phyloP scores from a whole-genome alignment of 1,284 basidiomycete species.

The Papiliotrema fonsecae region DNA sequence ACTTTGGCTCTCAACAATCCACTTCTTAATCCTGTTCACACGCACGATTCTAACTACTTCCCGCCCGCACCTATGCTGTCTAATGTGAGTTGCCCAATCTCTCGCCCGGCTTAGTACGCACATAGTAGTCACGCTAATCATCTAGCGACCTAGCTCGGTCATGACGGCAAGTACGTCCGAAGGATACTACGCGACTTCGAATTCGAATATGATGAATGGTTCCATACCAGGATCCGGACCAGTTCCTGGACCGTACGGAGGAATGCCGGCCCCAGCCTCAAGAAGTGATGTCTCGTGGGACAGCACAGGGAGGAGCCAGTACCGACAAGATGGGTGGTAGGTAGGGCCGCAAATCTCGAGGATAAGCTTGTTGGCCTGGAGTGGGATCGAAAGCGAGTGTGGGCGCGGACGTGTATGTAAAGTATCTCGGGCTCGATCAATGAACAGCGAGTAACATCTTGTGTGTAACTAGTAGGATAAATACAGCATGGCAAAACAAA shows the following conservation, averaged over 20 bases:
- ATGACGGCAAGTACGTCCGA: conserved; percentile 6
- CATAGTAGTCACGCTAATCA: not conserved
- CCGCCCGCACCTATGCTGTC: conserved; percentile 39
- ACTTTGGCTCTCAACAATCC: conserved; percentile 47
- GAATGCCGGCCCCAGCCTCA: not conserved
- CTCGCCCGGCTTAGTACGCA: not conserved
- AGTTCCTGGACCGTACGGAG: not conserved
- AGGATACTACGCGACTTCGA: not conserved
- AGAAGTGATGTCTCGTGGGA: conserved; percentile 6
- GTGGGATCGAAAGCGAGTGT: too few species aligned
- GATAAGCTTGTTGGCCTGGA: too few species aligned
- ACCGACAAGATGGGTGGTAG: not conserved
- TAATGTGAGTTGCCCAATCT: not conserved
- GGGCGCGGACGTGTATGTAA: too few species aligned
- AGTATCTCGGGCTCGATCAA: too few species aligned
- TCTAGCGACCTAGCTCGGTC: conserved; percentile 4
- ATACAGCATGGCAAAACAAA: too few species aligned
- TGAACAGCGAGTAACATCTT: too few species aligned
- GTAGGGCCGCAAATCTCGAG: too few species aligned
- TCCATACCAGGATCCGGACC: too few species aligned
- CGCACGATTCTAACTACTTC: conserved; percentile 46
- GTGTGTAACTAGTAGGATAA: too few species aligned
- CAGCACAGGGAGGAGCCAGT: not conserved
- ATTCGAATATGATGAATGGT: not conserved
- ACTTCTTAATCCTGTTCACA: conserved; percentile 37